Base-by-base conservation (phyloP, 169 alveolate species). In the Plasmodium falciparum region DNA sequence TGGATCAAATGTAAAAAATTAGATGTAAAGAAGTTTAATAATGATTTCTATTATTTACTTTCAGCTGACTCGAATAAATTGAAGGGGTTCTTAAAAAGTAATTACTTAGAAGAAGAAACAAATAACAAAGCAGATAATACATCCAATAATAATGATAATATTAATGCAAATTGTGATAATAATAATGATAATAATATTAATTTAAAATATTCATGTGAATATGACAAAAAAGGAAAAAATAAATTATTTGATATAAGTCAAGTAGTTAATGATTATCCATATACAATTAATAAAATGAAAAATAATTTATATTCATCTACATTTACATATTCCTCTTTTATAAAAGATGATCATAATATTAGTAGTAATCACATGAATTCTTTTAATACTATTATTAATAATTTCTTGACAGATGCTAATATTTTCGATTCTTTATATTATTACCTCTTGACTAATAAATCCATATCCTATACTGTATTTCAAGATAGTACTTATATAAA, bases 1-100 rank as follows among this genome's bases (percentile, higher is more conserved):
- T 86, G 92, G 92, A 13, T 86, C 12, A 59, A 71, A n/a, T 86
- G 92, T 29, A 86, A 86, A 72, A 86, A 86, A 15, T 24, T 86
- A 71, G 92, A 86, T 59, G 62, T 47, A 45, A 71, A 70, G 65
- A 86, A 86, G 49, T 71, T 86, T 66, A 70, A 86, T 39, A 86
- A 86, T 20, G 92, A 86, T 86, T 86, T 86, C 50, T 86, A 72
- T 72, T 63, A 71, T 26, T 52, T 86, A n/a, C 52, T 71, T n/a
- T 9, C 74, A 49, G 5, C 47, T 0, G 73, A 86, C 22, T 86
- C 92, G 39, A 72, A 86, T 33, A 39, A 65, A 22, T 52, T 86
- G 22, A 50, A 86, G 12, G 76, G 71, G 12, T 86, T 72, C 49
- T 61, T 71, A 13, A 71, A 86, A 72, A 71, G 76, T 45, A 71